Conservation (phyloP, 1,139 yeast species). For the Debaryomycetaceae sp. region DNA sequence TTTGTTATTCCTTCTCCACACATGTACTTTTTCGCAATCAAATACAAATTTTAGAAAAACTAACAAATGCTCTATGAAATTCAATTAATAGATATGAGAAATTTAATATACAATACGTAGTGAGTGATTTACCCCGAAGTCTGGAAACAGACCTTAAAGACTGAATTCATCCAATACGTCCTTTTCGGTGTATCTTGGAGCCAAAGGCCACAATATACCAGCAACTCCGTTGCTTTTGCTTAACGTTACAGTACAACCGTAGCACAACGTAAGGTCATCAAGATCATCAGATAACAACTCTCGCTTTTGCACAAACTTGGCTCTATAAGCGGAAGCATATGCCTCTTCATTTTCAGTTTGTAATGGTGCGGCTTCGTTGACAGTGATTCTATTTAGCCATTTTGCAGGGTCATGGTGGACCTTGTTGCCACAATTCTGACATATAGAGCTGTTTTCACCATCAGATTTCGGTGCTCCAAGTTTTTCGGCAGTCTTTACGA, state of each 20-base stretch:
- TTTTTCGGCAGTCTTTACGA: constrained; percentile 84
- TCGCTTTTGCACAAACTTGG: constrained; percentile 6
- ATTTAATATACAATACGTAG: no score
- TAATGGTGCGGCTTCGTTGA: constrained; percentile 52
- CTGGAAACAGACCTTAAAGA: no score
- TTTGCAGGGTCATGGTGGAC: constrained; percentile 55
- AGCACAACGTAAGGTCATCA: constrained; percentile 49
- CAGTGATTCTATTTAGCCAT: constrained; percentile 78
- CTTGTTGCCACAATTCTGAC: constrained; percentile 51
- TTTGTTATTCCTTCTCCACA: background rate
- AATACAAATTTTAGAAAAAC: background rate
- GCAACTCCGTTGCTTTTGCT: constrained; percentile 35
- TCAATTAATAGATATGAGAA: no score
- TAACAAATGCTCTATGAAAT: background rate
- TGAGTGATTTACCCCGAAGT: no score
- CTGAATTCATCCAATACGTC: constrained; percentile 10
- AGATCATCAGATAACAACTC: background rate
- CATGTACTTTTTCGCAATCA: background rate
- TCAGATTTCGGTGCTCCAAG: constrained; percentile 51
- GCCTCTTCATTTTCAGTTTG: constrained; percentile 46
- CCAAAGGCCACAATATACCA: constrained; percentile 53
- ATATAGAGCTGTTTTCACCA: constrained; percentile 19
- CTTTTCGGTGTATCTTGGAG: constrained; percentile 8
- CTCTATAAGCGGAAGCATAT: constrained; percentile 25
- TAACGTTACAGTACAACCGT: constrained; percentile 72